phyloP scores from a whole-genome alignment of 2,329 filamentous ascomycete genomes.

The Arthrocladium fulminans region DNA sequence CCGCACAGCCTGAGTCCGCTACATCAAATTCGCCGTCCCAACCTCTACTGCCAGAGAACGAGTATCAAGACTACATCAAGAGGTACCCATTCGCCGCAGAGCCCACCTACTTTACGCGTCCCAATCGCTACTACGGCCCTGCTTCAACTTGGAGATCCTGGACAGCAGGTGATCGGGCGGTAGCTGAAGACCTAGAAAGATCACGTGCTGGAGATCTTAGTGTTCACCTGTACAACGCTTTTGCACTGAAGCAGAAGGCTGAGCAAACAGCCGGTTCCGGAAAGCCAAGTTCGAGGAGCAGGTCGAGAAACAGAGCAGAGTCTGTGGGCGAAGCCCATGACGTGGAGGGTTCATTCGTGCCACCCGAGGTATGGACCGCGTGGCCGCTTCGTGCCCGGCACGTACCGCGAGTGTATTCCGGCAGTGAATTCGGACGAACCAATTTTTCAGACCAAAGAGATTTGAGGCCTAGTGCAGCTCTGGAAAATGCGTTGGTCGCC shows the following conservation, averaged over 20 bases:
- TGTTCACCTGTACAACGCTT: constrained; percentile 70
- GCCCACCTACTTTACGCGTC: constrained; percentile 35
- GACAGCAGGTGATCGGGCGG: constrained; percentile 71
- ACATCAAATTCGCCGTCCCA: neutral
- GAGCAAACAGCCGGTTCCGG: neutral
- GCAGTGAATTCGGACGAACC: constrained; percentile 31
- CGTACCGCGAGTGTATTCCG: constrained; percentile 52
- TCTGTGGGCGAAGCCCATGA: constrained; percentile 14
- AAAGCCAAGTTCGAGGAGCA: constrained; percentile 1
- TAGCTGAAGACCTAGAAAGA: constrained; percentile 51
- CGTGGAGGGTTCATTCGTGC: constrained; percentile 29
- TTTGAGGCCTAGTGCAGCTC: constrained; percentile 46
- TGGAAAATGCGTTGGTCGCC: constrained; percentile 65
- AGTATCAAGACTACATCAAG: constrained; percentile 1
- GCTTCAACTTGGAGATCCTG: constrained; percentile 71
- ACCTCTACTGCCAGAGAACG: neutral
- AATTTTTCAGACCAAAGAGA: constrained; percentile 29
- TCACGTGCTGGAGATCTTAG: constrained; percentile 58
- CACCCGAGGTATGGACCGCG: constrained; percentile 62
- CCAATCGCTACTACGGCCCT: constrained; percentile 64
- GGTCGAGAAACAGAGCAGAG: neutral
- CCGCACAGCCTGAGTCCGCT: neutral
- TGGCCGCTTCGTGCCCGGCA: constrained; percentile 64
- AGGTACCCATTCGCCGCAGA: constrained; percentile 8
- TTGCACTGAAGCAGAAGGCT: constrained; percentile 52